Base-by-base conservation (phyloP, 1,139 yeast genomes). In the Zygotorulaspora mrakii region DNA sequence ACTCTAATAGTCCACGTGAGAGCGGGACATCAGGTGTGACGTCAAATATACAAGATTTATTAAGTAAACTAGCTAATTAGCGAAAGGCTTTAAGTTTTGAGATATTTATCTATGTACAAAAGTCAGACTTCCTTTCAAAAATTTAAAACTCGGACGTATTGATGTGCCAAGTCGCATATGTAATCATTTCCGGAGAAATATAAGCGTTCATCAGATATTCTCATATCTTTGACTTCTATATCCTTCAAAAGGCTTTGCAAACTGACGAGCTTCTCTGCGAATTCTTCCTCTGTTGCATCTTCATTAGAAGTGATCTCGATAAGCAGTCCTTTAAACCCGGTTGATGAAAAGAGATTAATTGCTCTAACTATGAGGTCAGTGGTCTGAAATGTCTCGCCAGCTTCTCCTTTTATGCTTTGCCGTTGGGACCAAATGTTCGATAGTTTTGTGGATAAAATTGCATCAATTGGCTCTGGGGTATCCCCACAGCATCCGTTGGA, bases 321-420 rank as follows among this genome's bases (percentile, higher is more conserved):
- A n/a, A 57, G 37, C 11, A 60, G 45, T 1, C 64, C 64, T 26
- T 57, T 57, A 36, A 60, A 60, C 3, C 65, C 63, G 7, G 61
- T 53, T 9, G 55, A 48, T n/a, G 61, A 52, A 38, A 61, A 57
- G 11, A 60, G 44, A 42, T 61, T 55, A 22, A 58, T 46, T 8
- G 55, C 54, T 33, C 61, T 42, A 4, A 58, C 49, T 26, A 49
- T 37, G n/a, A 53, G 26, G 13, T 43, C 48, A 5, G 49, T 46
- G 3, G 59, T 52, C 27, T 41, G 40, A 31, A 57, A 54, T 1
- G 61, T 48, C 32, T 57, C 59, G 7, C 64, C 64, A 5, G 54
- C 55, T 23, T 59, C 63, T n/a, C 64, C 64, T 39, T 51, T 55
- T 4, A 59, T 49, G 18, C 52, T 45, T 42, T 59, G 63, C 30